Percentiles rank a stretch among this genome's conserved stretches.
These are phyloP conservation scores for Xylaria sp. DNA, from an alignment of 2,329 filamentous ascomycete species.

Conservation along the genomic window DNA sequence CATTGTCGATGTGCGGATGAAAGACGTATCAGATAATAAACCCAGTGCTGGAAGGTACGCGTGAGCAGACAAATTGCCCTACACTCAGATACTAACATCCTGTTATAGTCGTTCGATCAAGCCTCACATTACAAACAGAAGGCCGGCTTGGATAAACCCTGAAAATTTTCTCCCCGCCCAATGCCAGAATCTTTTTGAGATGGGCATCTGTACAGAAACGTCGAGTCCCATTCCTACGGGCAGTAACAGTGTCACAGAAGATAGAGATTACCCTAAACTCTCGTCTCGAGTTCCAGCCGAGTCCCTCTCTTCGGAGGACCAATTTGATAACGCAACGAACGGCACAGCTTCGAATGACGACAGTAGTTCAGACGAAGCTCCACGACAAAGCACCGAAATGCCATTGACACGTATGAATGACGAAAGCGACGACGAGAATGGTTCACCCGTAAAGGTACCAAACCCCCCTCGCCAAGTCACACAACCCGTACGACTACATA, in stretches of 20 bases:
- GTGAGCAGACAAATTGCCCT: neutral
- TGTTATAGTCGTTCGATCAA: constrained; percentile 40
- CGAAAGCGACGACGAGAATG: constrained; percentile 61
- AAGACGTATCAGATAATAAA: constrained; percentile 57
- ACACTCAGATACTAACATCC: constrained; percentile 31
- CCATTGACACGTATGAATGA: constrained; percentile 61
- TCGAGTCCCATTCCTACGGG: constrained; percentile 71
- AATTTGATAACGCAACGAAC: constrained; percentile 54
- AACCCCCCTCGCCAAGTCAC: neutral
- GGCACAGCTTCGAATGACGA: constrained; percentile 57
- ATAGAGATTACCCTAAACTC: constrained; percentile 61
- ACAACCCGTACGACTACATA: neutral
- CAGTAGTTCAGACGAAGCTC: constrained; percentile 58
- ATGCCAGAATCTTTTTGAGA: constrained; percentile 75
- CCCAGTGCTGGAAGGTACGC: constrained; percentile 41
- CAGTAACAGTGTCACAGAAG: constrained; percentile 67
- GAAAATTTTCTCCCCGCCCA: constrained; percentile 64
- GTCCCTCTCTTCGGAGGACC: constrained; percentile 51
- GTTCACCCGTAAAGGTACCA: constrained; percentile 43
- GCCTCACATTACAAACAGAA: constrained; percentile 53
- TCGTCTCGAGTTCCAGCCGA: constrained; percentile 53
- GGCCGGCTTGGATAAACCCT: constrained; percentile 60
- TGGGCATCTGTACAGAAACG: constrained; percentile 68
- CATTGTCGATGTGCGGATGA: constrained; percentile 89
- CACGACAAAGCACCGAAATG: constrained; percentile 38